These are phyloP conservation scores for Hypoxylon sp. DNA, from an alignment of 2,329 filamentous ascomycete genomes.

Conservation along the genomic window DNA sequence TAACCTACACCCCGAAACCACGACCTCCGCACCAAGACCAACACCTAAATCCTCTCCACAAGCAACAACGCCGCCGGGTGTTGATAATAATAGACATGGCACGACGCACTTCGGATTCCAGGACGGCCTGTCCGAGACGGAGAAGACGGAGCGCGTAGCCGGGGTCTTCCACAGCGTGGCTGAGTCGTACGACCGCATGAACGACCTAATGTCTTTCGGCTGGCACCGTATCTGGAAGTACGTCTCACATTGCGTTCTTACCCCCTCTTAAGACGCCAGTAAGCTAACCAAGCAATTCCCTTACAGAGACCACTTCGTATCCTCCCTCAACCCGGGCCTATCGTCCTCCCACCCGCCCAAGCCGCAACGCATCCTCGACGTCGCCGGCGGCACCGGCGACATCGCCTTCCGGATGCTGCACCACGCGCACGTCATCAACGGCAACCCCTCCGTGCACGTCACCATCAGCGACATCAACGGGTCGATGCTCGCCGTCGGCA, in stretches of 20 bases:
- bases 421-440: conserved; percentile 83
- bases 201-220: conserved; percentile 98
- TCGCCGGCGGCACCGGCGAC: conserved; percentile 96
- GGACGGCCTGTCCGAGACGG: conserved; percentile 77
- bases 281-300: conserved; percentile 17
- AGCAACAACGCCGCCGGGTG: conserved; percentile 33
- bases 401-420: conserved; percentile 97
- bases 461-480: conserved; percentile 97
- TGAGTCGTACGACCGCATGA: conserved; percentile 96
- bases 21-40: conserved; percentile 36
- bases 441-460: conserved; percentile 82
- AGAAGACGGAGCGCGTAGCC: conserved; percentile 80
- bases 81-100: conserved; percentile 55
- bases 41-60: conserved; percentile 18
- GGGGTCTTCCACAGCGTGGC: conserved; percentile 96
- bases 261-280: no score
- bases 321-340: conserved; percentile 85
- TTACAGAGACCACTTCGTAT: conserved; percentile 86
- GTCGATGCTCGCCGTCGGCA: conserved; percentile 90
- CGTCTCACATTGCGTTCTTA: no score
- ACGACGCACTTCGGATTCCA: conserved; percentile 93
- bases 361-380: conserved; percentile 85
- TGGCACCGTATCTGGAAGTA: conserved; percentile 95
- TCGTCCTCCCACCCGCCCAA: conserved; percentile 58
- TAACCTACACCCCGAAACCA: conserved; percentile 35